Base-by-base conservation (phyloP, 106 monocot species). In the Allium cepa region DNA sequence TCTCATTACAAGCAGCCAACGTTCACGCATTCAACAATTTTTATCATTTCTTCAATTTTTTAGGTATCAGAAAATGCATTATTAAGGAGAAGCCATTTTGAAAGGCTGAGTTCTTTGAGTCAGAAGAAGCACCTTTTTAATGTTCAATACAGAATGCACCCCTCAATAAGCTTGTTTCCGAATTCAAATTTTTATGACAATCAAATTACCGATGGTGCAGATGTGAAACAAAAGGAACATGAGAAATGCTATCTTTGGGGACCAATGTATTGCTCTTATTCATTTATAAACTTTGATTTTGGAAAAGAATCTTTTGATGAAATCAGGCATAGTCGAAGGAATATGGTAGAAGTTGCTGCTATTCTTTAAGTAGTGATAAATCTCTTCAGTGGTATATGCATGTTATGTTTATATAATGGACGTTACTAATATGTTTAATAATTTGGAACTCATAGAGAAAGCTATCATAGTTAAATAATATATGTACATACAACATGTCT, bases 141-240 rank as follows among this genome's bases (percentile, higher is more conserved):
- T 16, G 46, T 83, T 12, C 92, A 88, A 69, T 92, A 85, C 46
- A 77, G 88, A 66, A 92, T 92, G 92, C 88, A 92, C 67, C 92
- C 92, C 8, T 81, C 62, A 1, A 92, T 92, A 60, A 92, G 88
- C 56, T 48, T 67, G 1, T 92, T 92, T 52, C 88, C 92, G 0
- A 92, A 92, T 67, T 2, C 55, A 26, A 80, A 28, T 15, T 88
- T 92, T 48, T 92, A 92, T 48, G n/a, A 51, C 7, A 71, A 72
- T 17, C 46, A 53, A 57, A 71, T 83, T 67, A 18, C 17, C 10
- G 71, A 78, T 71, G 82, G 53, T 11, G 67, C 82, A 17, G 79
- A 83, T 63, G 78, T 83, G 46, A 59, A 3, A 3, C 9, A n/a
- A 1, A 36, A 69, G 50, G 46, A 60, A 16, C 27, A 78, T n/a